Evolutionary conservation across 2,329 filamentous ascomycete genomes (phyloP).

Genomic region (Botrytis tulipae): DNA sequence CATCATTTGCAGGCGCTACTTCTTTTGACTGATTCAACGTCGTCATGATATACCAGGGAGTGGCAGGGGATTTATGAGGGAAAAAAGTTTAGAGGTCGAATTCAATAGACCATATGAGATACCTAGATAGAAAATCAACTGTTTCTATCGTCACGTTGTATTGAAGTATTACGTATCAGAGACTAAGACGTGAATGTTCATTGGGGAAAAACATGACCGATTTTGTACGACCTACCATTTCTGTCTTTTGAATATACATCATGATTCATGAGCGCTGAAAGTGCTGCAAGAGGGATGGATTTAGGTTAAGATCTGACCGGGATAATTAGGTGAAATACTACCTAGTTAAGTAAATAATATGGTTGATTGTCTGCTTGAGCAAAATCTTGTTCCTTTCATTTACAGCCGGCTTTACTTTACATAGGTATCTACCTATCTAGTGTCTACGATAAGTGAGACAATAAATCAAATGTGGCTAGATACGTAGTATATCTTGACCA

Average conservation of each 20-base stretch:
- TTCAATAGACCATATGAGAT: conserved; percentile 19
- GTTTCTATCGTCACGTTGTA: background rate
- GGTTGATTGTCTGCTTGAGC: background rate
- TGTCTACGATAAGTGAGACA: background rate
- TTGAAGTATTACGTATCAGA: background rate
- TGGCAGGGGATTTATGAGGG: conserved; percentile 16
- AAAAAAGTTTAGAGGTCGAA: conserved; percentile 14
- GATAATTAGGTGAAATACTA: background rate
- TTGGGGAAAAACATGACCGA: too few relatives aligned
- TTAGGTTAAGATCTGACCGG: background rate
- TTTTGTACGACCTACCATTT: background rate
- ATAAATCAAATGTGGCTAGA: background rate
- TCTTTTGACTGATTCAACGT: conserved; percentile 35
- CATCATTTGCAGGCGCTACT: conserved; percentile 24
- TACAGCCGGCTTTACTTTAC: background rate
- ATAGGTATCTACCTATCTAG: background rate
- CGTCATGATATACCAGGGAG: conserved; percentile 26
- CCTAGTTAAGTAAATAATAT: background rate
- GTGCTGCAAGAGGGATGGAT: background rate
- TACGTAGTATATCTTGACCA: background rate
- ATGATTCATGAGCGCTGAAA: background rate
- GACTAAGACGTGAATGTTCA: background rate
- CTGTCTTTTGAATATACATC: background rate
- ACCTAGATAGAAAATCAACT: conserved; percentile 13
- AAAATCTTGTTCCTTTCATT: background rate